Conservation (phyloP, 2,329 filamentous ascomycete genomes). For the Huntiella decipiens region DNA sequence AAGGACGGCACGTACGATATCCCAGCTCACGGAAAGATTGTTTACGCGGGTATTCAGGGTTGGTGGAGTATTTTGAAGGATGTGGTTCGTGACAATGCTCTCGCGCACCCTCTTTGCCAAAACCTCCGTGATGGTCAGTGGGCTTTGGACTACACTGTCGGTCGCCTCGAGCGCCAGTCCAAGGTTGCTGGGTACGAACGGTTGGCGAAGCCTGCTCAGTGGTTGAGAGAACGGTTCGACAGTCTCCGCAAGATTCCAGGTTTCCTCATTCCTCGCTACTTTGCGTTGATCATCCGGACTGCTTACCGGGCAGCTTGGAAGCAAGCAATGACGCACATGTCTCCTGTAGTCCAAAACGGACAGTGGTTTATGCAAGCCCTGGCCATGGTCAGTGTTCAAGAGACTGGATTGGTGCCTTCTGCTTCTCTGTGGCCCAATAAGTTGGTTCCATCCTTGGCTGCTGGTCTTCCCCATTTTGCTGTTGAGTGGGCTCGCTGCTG, state of each 20-base stretch:
- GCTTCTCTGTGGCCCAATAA: constrained; percentile 79
- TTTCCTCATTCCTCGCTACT: constrained; percentile 84
- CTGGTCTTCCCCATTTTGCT: constrained; percentile 84
- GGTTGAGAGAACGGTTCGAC: constrained; percentile 72
- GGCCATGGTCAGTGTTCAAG: constrained; percentile 78
- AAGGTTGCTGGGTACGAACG: constrained; percentile 40
- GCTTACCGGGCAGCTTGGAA: constrained; percentile 73
- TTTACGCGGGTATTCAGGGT: constrained; percentile 93
- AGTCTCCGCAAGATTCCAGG: constrained; percentile 69
- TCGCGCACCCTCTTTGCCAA: constrained; percentile 84
- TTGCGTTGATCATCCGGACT: constrained; percentile 71
- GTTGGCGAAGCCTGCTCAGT: constrained; percentile 48
- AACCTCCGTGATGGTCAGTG: constrained; percentile 83
- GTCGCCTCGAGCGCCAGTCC: constrained; percentile 55
- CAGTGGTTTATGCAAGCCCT: constrained; percentile 80
- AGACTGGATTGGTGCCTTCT: constrained; percentile 75
- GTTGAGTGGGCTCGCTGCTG: constrained; percentile 90
- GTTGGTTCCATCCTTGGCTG: constrained; percentile 69
- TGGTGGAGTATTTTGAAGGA: constrained; percentile 88
- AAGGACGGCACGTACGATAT: constrained; percentile 70
- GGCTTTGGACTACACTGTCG: constrained; percentile 75
- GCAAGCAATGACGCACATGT: constrained; percentile 61
- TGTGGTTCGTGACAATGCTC: constrained; percentile 72
- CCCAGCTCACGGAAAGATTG: constrained; percentile 63
- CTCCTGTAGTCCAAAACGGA: constrained; percentile 54